Base-by-base conservation (phyloP, 805 yeast genomes). In the Yamadazyma akitaensis region DNA sequence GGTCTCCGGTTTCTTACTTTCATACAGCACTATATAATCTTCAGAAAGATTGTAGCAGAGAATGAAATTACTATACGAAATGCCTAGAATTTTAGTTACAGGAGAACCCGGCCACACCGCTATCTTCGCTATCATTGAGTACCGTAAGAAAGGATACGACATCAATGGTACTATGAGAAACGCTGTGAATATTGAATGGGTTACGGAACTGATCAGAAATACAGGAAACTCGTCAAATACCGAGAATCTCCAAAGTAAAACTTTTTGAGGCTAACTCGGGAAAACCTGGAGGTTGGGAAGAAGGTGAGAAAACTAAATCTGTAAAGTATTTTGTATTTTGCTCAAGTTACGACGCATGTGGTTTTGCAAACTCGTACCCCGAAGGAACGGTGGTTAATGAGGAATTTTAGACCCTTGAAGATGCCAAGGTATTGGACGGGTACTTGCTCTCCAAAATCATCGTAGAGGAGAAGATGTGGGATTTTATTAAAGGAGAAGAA, bases 111-210 rank as follows among this genome's bases (percentile, higher is more conserved):
- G 56, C 24, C 45, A 46, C 37, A 46, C 40, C 17, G 56, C 44
- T 10, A 28, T 47, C 2, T 44, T 42, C 35, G 34, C 50, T 21
- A 38, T 53, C 4, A 18, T 39, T 12, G 44, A 46, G 18, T 42
- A 43, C 13, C 41, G 50, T n/a, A 41, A 41, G 14, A 32, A 40
- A 16, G 56, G 54, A 6, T 53, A 50, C 25, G 37, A 17, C 2
- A 53, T 53, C 11, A 26, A 52, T 14, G 51, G 53, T 3, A 48
- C 56, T 9, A 24, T 53, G n/a, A 53, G 56, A 48, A 38, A 41
- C 26, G n/a, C 38, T 18, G 11, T 19, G 4, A 53, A 38, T 28
- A 8, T 14, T 3, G 40, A 35, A 2, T 31, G 32, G 16, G 34
- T 39, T 11, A 37, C 35, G 14, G 7, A 24, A 2, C 33, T 41